Conservation (phyloP, 192 early-diverging fungal genomes). For the Podila clonocystis region DNA sequence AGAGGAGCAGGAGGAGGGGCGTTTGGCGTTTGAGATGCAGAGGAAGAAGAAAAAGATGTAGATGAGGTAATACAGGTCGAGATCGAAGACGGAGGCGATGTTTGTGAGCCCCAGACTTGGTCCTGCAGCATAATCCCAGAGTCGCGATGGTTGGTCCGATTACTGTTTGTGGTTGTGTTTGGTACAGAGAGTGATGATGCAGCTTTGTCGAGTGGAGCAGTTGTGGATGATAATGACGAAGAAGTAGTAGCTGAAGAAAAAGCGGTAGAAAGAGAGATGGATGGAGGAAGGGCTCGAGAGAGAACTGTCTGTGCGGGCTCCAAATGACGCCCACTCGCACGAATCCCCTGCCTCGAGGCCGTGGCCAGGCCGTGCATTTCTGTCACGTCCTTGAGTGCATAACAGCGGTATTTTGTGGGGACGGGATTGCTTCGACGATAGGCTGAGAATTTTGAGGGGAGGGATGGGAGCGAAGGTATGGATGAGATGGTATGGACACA, state of each 20-base stretch:
- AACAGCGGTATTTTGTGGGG: background rate
- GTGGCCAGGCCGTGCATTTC: constrained; percentile 2
- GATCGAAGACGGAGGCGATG: background rate
- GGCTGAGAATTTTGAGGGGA: constrained; percentile 3
- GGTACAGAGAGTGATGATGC: background rate
- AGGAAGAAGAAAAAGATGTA: background rate
- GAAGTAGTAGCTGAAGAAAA: background rate
- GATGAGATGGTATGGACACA: background rate
- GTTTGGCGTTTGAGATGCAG: background rate
- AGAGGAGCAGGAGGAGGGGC: background rate
- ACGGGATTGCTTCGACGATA: constrained; percentile 1
- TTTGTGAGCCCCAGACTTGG: constrained; percentile 2
- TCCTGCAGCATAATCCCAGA: background rate
- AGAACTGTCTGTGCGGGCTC: constrained; percentile 2
- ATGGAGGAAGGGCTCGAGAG: background rate
- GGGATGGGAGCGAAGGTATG: background rate
- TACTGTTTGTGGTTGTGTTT: background rate
- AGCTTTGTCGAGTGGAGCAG: background rate
- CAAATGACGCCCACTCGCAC: background rate
- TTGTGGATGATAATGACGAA: background rate
- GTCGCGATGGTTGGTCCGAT: constrained; percentile 4
- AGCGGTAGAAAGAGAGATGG: background rate
- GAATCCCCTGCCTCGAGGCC: background rate
- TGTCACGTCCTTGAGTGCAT: background rate
- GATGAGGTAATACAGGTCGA: constrained; percentile 1